Conservation (phyloP, 345 rosid species). For the Citrus unshiu region DNA sequence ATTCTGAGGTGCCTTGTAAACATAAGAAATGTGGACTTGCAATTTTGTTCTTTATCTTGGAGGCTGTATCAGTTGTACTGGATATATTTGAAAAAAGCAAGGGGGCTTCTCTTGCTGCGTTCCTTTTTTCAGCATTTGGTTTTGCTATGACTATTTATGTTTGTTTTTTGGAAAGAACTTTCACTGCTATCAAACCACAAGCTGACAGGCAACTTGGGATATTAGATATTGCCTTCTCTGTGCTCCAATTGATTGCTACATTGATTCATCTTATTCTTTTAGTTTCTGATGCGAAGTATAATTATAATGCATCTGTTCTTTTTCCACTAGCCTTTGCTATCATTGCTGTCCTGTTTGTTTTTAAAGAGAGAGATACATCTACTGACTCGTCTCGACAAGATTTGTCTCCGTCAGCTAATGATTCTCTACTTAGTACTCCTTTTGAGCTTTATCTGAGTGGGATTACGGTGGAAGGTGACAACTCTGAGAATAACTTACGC, state of each 20-base stretch:
- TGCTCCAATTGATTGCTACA: not conserved
- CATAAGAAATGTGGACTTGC: not conserved
- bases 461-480: too few relatives aligned
- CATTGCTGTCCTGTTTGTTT: not conserved
- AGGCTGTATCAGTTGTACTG: not conserved
- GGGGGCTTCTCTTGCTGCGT: not conserved
- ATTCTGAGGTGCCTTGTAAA: not conserved
- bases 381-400: not conserved
- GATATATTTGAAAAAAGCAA: not conserved
- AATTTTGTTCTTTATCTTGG: not conserved
- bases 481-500: too few relatives aligned
- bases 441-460: not conserved
- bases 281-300: not conserved
- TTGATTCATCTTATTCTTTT: not conserved
- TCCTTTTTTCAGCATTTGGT: not conserved
- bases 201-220: not conserved
- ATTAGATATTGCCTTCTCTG: not conserved
- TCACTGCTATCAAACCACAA: not conserved
- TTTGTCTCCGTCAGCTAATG: not conserved
- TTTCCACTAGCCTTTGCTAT: not conserved
- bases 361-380: not conserved
- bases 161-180: not conserved
- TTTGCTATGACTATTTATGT: not conserved
- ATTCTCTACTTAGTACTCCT: not conserved
- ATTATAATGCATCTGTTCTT: not conserved